These are phyloP conservation scores for Mucuna pruriens DNA, from an alignment of 306 rosid species.

Conservation along the genomic window DNA sequence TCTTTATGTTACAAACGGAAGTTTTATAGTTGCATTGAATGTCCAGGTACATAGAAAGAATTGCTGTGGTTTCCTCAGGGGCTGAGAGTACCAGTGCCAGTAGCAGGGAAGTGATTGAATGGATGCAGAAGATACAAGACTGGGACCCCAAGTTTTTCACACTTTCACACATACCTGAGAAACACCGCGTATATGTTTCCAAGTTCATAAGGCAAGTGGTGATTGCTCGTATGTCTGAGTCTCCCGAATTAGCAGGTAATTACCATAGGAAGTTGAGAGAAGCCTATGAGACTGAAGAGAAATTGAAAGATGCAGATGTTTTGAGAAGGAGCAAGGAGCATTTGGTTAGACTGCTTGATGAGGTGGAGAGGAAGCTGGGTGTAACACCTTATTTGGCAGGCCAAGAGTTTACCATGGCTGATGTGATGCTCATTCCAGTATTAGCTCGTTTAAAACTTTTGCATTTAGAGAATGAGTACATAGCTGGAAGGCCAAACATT, in stretches of 20 bases:
- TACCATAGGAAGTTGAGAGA: conserved; percentile 17
- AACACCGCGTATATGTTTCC: background rate
- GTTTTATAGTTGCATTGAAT: background rate
- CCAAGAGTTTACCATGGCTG: conserved; percentile 19
- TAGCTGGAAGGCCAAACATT: background rate
- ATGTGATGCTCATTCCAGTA: conserved; percentile 10
- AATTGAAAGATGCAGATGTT: conserved; percentile 4
- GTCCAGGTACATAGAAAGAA: conserved; percentile 21
- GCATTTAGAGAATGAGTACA: conserved; percentile 24
- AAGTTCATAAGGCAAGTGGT: conserved; percentile 24
- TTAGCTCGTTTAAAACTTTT: background rate
- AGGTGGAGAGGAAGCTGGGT: background rate
- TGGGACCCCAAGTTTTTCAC: conserved; percentile 19
- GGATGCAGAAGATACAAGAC: conserved; percentile 15
- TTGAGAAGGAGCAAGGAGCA: background rate
- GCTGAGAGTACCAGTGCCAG: background rate
- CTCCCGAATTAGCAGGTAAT: background rate
- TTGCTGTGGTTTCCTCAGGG: conserved; percentile 3
- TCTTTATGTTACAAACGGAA: background rate
- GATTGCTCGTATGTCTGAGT: conserved; percentile 13
- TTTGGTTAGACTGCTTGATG: conserved; percentile 11
- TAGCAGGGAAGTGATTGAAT: background rate
- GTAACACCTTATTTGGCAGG: conserved; percentile 23
- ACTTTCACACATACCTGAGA: background rate
- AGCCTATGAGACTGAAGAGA: conserved; percentile 9